Percentiles rank a stretch among this genome's conserved stretches.
Evolutionary conservation across 345 rosid genomes (phyloP).

Genomic region (Salix arbutifolia): DNA sequence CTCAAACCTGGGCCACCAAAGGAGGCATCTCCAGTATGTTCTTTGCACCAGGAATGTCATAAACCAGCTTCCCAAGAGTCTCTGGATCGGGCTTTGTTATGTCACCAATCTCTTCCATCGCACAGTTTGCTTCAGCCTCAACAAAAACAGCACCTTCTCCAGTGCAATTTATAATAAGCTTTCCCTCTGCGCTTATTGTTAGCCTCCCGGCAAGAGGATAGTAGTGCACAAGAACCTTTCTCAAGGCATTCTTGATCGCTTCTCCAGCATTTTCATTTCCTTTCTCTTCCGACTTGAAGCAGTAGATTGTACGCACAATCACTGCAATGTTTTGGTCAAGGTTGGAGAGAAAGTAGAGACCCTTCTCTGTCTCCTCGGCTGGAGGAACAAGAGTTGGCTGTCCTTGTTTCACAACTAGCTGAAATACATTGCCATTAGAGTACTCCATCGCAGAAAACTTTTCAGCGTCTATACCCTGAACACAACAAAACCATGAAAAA

Average conservation of each 20-base stretch:
- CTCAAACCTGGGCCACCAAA: slow-evolving; percentile 75
- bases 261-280: slow-evolving; percentile 57
- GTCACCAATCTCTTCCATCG: slow-evolving; percentile 66
- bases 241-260: slow-evolving; percentile 63
- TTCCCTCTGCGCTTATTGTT: slow-evolving; percentile 41
- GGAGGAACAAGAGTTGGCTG: slow-evolving; percentile 60
- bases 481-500: not conserved
- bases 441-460: slow-evolving; percentile 44
- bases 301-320: slow-evolving; percentile 72
- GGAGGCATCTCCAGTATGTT: slow-evolving; percentile 89
- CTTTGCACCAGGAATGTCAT: slow-evolving; percentile 70
- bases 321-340: slow-evolving; percentile 88
- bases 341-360: slow-evolving; percentile 79
- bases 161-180: slow-evolving; percentile 67
- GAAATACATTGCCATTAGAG: slow-evolving; percentile 33
- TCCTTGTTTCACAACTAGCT: slow-evolving; percentile 51
- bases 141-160: slow-evolving; percentile 85
- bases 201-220: slow-evolving; percentile 73
- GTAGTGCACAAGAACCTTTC: slow-evolving; percentile 71
- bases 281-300: slow-evolving; percentile 61
- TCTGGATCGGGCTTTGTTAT: slow-evolving; percentile 74
- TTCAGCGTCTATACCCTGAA: slow-evolving; percentile 46
- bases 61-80: slow-evolving; percentile 75
- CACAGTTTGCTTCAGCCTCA: slow-evolving; percentile 74
- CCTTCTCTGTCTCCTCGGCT: slow-evolving; percentile 63